Base-by-base conservation (phyloP, 2,329 filamentous ascomycete genomes). In the Amauroascus niger region DNA sequence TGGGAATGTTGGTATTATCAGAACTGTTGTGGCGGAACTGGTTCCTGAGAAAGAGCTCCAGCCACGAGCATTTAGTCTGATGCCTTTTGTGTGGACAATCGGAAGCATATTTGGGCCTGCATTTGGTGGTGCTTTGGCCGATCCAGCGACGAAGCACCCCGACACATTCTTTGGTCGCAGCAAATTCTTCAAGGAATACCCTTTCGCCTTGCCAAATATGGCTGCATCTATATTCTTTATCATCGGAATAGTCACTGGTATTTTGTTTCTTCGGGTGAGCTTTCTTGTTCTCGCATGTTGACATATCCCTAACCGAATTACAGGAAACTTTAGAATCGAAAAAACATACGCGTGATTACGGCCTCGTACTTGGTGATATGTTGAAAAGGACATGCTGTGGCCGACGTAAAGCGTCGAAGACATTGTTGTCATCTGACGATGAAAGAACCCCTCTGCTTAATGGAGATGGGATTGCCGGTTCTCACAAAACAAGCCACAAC, bases 11-110 rank as follows among this genome's bases (percentile, higher is more conserved):
- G 87, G 93, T 1, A 96, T 96, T 57, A 84, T 96, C 58, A 76
- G 90, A 59, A 95, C 88, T 14, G 88, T 93, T 73, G 89, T 96
- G 1, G 91, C 91, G 0, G 91, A 96, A 68, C 83, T 96, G 78
- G 89, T 95, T 1, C 87, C 88, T 0, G 83, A 93, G 67, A 88
- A 80, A 66, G 86, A 89, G 64, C 75, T 95, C 6, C 91, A 96
- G 64, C 90, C 91, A 0, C 77, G 82, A 50, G 93, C 93, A 0
- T 97, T 97, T 68, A 89, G 85, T 59, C 76, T 97, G 44, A 96
- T 97, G 90, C 91, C 91, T 3, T 72, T 97, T 14, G 87, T 86
- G 1, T 97, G 88, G 86, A 89, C 84, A 9, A 74, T 96, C 50
- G 91, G 91, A 0, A 86, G 83, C 33, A 88, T 95, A 35, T 86